phyloP scores from a whole-genome alignment of 208 protist genomes.

The Acanthamoeba triangularis region DNA sequence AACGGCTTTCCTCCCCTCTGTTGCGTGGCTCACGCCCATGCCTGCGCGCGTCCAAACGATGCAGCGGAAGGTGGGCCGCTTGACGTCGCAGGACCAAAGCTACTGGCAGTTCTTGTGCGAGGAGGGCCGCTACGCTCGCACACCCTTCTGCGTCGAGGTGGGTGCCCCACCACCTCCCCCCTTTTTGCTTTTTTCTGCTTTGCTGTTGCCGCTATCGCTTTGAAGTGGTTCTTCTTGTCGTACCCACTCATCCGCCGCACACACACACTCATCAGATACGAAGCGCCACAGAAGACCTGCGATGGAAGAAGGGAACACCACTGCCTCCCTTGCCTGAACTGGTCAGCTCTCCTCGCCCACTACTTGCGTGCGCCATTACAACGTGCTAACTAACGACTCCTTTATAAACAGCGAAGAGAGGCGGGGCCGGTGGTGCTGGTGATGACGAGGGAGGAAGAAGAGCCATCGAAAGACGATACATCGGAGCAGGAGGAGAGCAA shows the following conservation, averaged over 20 bases:
- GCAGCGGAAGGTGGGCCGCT: slow-evolving; percentile 7
- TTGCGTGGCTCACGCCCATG: too few species aligned
- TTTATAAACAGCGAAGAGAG: not conserved
- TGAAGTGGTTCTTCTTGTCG: too few species aligned
- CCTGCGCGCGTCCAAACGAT: too few species aligned
- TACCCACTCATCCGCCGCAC: too few species aligned
- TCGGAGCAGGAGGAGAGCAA: not conserved
- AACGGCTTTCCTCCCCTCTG: not conserved
- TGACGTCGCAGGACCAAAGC: not conserved
- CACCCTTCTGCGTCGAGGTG: slow-evolving; percentile 24
- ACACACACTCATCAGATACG: not conserved
- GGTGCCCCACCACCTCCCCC: too few species aligned
- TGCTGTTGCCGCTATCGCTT: too few species aligned
- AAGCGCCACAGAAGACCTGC: not conserved
- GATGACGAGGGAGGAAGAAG: not conserved
- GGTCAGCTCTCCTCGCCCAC: not conserved
- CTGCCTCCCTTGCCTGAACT: not conserved
- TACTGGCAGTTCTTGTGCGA: slow-evolving; percentile 13
- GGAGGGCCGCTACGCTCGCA: not conserved
- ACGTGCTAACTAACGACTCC: not conserved
- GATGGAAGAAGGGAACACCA: slow-evolving; percentile 24
- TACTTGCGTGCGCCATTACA: not conserved
- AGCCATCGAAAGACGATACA: not conserved
- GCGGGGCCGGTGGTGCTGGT: not conserved
- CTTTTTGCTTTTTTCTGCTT: too few species aligned